Evolutionary conservation across 140 eudicot genomes (phyloP).

Genomic region (Erigeron philadelphicus): DNA sequence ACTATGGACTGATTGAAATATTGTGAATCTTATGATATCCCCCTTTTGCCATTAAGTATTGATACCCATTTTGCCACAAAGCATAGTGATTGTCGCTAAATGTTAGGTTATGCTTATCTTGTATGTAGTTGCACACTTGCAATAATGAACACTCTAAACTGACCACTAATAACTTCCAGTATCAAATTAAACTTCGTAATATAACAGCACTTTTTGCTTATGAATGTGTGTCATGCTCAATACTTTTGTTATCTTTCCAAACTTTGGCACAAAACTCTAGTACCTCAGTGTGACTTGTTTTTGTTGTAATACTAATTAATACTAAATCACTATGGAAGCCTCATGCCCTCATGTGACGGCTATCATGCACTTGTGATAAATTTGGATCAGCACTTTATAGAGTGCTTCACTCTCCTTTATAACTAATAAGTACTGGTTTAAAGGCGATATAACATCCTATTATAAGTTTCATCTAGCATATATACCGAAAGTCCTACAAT

Average conservation of each 20-base stretch:
- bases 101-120: not conserved
- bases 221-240: not conserved
- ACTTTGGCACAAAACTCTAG: not conserved
- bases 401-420: too few species aligned
- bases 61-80: not conserved
- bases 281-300: not conserved
- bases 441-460: too few species aligned
- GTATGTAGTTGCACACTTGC: not conserved
- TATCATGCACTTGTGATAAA: too few species aligned
- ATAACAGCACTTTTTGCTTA: not conserved
- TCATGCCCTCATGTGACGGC: too few species aligned
- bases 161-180: not conserved
- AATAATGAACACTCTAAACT: not conserved
- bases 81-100: not conserved
- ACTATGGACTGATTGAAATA: not conserved
- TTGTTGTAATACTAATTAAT: too few species aligned
- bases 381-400: too few species aligned
- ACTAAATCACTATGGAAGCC: too few species aligned
- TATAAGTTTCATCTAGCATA: too few species aligned
- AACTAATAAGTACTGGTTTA: too few species aligned
- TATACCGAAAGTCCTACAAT: too few species aligned
- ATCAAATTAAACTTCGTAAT: not conserved
- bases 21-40: conserved; percentile 1
- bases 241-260: not conserved
- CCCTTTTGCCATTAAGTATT: not conserved